These are phyloP conservation scores for Scheffersomyces titani DNA, from an alignment of 1,139 yeast species.

Conservation along the genomic window DNA sequence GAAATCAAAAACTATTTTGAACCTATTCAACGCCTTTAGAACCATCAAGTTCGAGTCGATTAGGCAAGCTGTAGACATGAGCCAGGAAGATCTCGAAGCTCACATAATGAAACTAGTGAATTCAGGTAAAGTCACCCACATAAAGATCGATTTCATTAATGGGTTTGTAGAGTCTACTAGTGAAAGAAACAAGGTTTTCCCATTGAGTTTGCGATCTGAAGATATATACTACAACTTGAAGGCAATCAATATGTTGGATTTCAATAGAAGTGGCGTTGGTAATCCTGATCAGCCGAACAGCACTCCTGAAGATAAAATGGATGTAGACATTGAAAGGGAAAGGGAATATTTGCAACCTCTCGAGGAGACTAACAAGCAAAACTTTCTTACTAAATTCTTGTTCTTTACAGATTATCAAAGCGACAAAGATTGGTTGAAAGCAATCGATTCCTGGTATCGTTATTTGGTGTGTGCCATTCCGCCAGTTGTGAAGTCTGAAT, in stretches of 20 bases:
- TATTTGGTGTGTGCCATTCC: constrained; percentile 35
- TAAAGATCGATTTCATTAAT: constrained; percentile 48
- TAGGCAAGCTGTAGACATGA: constrained; percentile 19
- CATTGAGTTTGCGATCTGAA: constrained; percentile 20
- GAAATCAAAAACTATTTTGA: constrained; percentile 28
- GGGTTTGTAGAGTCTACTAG: constrained; percentile 21
- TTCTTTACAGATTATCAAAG: constrained; percentile 20
- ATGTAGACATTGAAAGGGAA: constrained; percentile 1
- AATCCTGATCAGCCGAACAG: background rate
- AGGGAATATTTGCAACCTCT: background rate
- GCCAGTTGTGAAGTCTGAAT: constrained; percentile 21
- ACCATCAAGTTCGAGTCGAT: constrained; percentile 28
- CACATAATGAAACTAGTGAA: constrained; percentile 42
- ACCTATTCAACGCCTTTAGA: constrained; percentile 31
- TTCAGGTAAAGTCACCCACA: constrained; percentile 42
- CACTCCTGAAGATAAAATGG: constrained; percentile 2
- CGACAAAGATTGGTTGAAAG: constrained; percentile 17
- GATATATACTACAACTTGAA: constrained; percentile 29
- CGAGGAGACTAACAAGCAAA: constrained; percentile 1
- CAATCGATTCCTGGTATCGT: constrained; percentile 29
- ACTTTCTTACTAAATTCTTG: constrained; percentile 13
- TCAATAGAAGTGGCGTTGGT: background rate
- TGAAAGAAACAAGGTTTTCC: constrained; percentile 11
- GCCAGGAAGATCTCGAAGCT: constrained; percentile 34
- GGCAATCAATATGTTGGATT: background rate